These are phyloP conservation scores for Microascus cirrosus DNA, from an alignment of 2,329 filamentous ascomycete genomes.

Conservation along the genomic window DNA sequence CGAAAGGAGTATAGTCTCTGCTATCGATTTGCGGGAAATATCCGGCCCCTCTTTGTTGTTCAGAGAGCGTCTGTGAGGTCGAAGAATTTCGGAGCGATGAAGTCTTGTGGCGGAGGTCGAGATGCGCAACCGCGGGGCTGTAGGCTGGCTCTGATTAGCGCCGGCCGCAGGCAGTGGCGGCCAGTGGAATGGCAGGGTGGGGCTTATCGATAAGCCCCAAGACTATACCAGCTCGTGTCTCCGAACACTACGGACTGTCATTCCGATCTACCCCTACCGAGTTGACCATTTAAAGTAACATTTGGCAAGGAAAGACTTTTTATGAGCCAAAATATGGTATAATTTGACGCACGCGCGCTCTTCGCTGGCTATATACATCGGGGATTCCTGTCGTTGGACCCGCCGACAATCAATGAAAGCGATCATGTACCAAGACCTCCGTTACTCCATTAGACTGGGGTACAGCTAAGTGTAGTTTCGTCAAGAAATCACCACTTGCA, in stretches of 20 bases:
- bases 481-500: conserved; percentile 5
- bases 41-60: background rate
- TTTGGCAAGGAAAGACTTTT: background rate
- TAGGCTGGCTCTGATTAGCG: background rate
- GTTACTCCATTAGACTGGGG: background rate
- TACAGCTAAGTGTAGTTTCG: conserved; percentile 7
- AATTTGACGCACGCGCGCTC: background rate
- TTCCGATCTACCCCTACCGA: no score
- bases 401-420: background rate
- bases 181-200: background rate
- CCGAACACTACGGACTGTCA: no score
- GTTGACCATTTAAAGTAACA: background rate
- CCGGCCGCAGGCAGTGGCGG: background rate
- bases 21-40: background rate
- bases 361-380: background rate
- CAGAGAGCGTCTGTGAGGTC: background rate
- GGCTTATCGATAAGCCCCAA: background rate
- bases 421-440: background rate
- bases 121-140: background rate
- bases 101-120: background rate
- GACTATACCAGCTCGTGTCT: no score
- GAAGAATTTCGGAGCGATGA: background rate
- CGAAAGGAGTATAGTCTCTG: background rate
- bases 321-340: background rate
- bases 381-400: background rate